phyloP scores from a whole-genome alignment of 2,329 filamentous ascomycete genomes.

The Diaporthe destruens region DNA sequence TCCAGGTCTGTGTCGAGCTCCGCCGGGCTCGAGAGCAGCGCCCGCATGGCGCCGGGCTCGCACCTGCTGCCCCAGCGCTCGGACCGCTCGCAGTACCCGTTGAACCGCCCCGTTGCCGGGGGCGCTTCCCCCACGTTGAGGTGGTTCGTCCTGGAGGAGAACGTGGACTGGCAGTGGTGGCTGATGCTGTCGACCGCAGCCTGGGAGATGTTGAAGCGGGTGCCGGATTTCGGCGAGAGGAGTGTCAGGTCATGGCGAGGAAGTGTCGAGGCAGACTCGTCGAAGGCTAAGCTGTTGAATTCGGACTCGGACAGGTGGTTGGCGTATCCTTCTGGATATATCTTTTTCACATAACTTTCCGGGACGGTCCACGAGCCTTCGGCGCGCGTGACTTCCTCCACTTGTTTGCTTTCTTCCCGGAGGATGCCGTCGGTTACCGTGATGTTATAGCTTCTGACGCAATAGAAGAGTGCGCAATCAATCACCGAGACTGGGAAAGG shows the following conservation, averaged over 20 bases:
- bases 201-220: background rate
- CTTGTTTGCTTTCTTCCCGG: background rate
- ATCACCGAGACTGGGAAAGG: background rate
- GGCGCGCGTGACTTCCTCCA: background rate
- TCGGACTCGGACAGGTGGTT: background rate
- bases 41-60: constrained; percentile 1
- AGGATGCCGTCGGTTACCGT: background rate
- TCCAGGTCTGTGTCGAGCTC: background rate
- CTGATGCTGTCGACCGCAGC: constrained; percentile 19
- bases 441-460: constrained; percentile 19
- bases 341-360: background rate
- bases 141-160: background rate
- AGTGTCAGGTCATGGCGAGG: constrained; percentile 4
- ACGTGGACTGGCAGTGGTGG: constrained; percentile 4
- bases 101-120: background rate
- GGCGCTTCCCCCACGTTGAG: background rate
- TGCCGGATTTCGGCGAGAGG: background rate
- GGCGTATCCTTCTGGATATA: too few species aligned
- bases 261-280: background rate
- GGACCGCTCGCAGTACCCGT: background rate
- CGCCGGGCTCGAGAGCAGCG: background rate
- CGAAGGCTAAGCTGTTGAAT: constrained; percentile 6
- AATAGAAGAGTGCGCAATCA: constrained; percentile 23
- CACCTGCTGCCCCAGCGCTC: background rate
- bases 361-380: background rate